A percentile compares a stretch with the other conserved stretches of the same genome.
These are phyloP conservation scores for Saururus chinensis DNA, from an alignment of 164 flowering plant genomes.

Conservation along the genomic window DNA sequence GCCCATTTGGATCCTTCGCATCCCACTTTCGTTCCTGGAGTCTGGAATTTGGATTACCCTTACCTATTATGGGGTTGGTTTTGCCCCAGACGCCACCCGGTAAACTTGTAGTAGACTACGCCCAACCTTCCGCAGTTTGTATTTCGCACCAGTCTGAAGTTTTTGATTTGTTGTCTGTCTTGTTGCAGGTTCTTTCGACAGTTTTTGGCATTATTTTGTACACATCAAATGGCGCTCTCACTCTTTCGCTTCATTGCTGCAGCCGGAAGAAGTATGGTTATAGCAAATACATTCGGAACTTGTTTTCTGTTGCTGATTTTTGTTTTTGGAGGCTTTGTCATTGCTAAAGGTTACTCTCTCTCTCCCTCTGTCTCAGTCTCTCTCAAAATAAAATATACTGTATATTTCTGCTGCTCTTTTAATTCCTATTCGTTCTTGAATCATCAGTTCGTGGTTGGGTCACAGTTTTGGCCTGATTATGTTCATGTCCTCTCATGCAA, in stretches of 20 bases:
- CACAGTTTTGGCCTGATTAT: too few relatives aligned
- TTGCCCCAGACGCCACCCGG: conserved; percentile 43
- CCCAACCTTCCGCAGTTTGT: neutral
- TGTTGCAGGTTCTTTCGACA: conserved; percentile 37
- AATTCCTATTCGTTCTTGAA: too few relatives aligned
- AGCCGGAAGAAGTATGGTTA: conserved; percentile 35
- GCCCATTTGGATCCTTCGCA: conserved; percentile 49
- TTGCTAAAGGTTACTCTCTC: conserved; percentile 38
- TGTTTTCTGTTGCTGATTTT: conserved; percentile 40
- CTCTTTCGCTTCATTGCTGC: conserved; percentile 53
- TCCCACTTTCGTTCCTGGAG: conserved; percentile 47
- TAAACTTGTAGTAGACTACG: conserved; percentile 3
- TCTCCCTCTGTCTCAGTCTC: too few relatives aligned
- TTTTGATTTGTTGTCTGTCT: conserved; percentile 4
- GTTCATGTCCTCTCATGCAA: too few relatives aligned
- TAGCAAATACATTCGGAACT: conserved; percentile 39
- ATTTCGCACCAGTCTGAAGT: neutral
- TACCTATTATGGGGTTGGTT: conserved; percentile 48
- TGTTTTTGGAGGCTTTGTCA: conserved; percentile 52
- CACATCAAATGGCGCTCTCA: conserved; percentile 44
- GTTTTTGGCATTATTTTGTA: conserved; percentile 32
- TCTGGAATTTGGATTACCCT: conserved; percentile 43
- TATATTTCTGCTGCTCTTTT: too few relatives aligned
- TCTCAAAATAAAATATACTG: too few relatives aligned
- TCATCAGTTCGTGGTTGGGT: too few relatives aligned